Conservation (phyloP, 2,329 filamentous ascomycete genomes). For the Aphanoascus verrucosus region DNA sequence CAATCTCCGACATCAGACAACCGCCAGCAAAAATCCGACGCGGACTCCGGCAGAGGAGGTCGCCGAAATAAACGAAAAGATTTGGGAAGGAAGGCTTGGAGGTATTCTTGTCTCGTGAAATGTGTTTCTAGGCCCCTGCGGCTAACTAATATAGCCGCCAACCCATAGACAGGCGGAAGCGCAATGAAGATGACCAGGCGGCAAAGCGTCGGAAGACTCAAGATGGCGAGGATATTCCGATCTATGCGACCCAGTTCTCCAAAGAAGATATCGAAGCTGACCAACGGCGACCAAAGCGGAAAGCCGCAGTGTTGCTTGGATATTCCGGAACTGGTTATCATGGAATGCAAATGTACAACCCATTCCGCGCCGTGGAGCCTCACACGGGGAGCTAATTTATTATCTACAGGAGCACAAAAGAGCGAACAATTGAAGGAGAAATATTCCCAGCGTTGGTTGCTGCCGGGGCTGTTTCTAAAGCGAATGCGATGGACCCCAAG, state of each 20-base stretch:
- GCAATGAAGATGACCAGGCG: constrained; percentile 41
- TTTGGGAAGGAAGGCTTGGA: constrained; percentile 56
- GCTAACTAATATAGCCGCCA: constrained; percentile 46
- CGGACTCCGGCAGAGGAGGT: constrained; percentile 16
- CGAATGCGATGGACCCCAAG: constrained; percentile 91
- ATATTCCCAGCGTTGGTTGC: constrained; percentile 84
- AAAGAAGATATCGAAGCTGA: constrained; percentile 82
- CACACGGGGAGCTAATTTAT: not conserved
- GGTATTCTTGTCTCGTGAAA: constrained; percentile 34
- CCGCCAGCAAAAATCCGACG: not conserved
- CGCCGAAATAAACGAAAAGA: constrained; percentile 51
- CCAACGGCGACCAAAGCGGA: constrained; percentile 80
- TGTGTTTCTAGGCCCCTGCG: constrained; percentile 19
- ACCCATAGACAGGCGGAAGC: constrained; percentile 39
- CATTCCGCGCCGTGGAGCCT: not conserved
- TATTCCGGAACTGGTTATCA: constrained; percentile 96
- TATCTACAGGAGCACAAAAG: constrained; percentile 41
- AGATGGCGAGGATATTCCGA: constrained; percentile 34
- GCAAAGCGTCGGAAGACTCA: constrained; percentile 47
- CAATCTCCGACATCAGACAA: not conserved
- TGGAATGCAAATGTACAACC: constrained; percentile 71
- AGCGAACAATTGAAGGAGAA: constrained; percentile 94
- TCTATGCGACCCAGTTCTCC: constrained; percentile 50
- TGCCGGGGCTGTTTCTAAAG: constrained; percentile 88
- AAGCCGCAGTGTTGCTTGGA: constrained; percentile 89